Base-by-base conservation (phyloP, 2,329 filamentous ascomycete genomes). In the Clonostachys rhizophaga region DNA sequence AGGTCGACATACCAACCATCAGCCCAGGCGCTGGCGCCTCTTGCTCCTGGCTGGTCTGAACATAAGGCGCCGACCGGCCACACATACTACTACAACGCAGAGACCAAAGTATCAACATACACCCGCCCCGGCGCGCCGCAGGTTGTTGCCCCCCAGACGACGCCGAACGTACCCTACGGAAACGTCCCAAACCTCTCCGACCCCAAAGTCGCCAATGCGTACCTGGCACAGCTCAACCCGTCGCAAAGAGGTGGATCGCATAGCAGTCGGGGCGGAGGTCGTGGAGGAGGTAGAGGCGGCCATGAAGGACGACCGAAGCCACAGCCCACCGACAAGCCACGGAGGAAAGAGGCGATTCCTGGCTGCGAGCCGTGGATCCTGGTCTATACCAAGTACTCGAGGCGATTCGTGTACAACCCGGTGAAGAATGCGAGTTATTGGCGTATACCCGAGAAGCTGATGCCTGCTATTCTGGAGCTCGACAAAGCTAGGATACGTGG, bases 61-160 rank as follows among this genome's bases (percentile, higher is more conserved):
- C 91, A 96, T 69, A 91, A 85, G 67, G 90, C 91, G 45, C 91
- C 91, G 6, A 86, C 86, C 44, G 90, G 90, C 5, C 91, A 96
- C 65, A 77, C 78, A 30, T 96, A 96, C 70, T 96, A 91, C 68
- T 94, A 95, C 71, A 86, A 96, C 69, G 74, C 83, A 42, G 74
- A 79, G 47, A 92, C 89, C 2, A 90, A 94, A 58, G 80, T 89
- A 58, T 96, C 91, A 1, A 96, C 91, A 40, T 96, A 96, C 65
- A 86, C 78, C 37, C 83, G 89, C 34, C 91, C 91, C n/a, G 69
- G 69, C 49, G 47, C 36, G 39, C 43, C 44, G 36, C 53, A 7
- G 48, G 46, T 54, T 71, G 43, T 6, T 54, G 54, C 43, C 50
- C 58, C 42, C 56, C 59, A 5, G 60, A 61, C 46, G 49, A 34